Evolutionary conservation across 345 rosid genomes (phyloP), one percentile per base, ranked within the genome.

Genomic region (Lepidium didymum): DNA sequence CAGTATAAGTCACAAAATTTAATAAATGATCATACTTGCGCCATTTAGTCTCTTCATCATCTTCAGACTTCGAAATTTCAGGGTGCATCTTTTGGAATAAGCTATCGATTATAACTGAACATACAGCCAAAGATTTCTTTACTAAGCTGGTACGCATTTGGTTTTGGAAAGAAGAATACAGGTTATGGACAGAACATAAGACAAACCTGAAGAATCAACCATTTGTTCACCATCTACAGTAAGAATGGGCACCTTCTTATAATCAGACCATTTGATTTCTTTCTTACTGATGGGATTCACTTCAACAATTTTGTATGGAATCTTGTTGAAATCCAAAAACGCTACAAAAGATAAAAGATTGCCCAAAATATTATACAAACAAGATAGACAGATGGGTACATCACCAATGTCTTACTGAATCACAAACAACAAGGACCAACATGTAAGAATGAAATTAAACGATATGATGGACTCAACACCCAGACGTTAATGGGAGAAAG

Each of bases 221-320:
- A 93, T 75, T 65, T 83, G 89, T 72, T 84, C 90, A 70, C 91
- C 95, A 57, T 90, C 97, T 41, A 88, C 81, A 15, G 76, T 83
- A 64, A 93, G 79, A 62, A 88, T 83, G 19, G 97, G 98, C 68
- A 93, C 98, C 78, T 93, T 93, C 88, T 84, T 88, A 75, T 90
- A 90, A 53, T 87, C 89, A 78, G 97, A 90, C 96, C 95, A 93
- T 83, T 88, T 93, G 56, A 93, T 88, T 82, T 93, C 98, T 67
- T 90, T 93, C 68, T 90, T 93, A 67, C 68, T 84, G 43, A 93
- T 81, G 16, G 97, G 98, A 72, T 93, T 86, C 67, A 90, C 98
- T 78, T 90, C 98, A 78, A 94, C 95, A 66, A 88, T 78, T 81
- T 87, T 88, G 88, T 94, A 89, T 1, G 96, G 89, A 59, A 94